A percentile compares a stretch with the other conserved stretches of the same genome.
Conservation (phyloP, 352 stramenopile genomes). For the Phytophthora colocasiae region DNA sequence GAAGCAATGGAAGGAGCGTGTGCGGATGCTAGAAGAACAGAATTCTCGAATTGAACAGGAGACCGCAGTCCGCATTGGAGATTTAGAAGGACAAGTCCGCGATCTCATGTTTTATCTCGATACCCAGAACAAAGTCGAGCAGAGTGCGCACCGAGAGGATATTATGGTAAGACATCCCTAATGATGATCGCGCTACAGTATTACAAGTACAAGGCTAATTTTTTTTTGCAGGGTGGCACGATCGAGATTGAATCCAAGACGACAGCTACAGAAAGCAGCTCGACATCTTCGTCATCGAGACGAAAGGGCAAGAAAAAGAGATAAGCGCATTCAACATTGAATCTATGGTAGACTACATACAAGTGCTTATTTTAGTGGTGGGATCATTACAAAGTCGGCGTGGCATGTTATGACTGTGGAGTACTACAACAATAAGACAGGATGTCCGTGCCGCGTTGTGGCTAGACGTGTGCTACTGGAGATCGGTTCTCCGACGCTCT, state of each 20-base stretch:
- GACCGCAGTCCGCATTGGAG: conserved; percentile 65
- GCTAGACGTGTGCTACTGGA: conserved; percentile 1
- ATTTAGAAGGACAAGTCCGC: conserved; percentile 86
- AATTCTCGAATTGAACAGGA: conserved; percentile 65
- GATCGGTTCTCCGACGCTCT: background rate
- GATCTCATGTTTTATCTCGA: conserved; percentile 93
- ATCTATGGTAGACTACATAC: background rate
- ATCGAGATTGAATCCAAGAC: conserved; percentile 72
- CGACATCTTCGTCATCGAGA: conserved; percentile 25
- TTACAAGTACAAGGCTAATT: background rate
- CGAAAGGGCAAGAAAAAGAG: conserved; percentile 37
- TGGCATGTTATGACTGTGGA: background rate
- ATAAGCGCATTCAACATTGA: conserved; percentile 9
- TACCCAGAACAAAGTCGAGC: conserved; percentile 87
- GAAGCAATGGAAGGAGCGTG: conserved; percentile 88
- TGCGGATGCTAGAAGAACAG: conserved; percentile 73
- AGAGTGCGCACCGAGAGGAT: conserved; percentile 79
- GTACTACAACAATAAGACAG: background rate
- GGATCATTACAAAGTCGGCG: too few species aligned
- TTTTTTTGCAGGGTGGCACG: conserved; percentile 58
- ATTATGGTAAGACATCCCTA: conserved; percentile 61
- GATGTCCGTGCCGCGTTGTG: background rate
- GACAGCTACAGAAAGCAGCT: conserved; percentile 17
- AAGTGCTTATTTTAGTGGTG: too few species aligned
- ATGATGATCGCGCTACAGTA: background rate